Evolutionary conservation across 768 basidiomycete species (phyloP), one percentile per base, ranked within the genome.

Genomic region (Kwoniella shandongensis): DNA sequence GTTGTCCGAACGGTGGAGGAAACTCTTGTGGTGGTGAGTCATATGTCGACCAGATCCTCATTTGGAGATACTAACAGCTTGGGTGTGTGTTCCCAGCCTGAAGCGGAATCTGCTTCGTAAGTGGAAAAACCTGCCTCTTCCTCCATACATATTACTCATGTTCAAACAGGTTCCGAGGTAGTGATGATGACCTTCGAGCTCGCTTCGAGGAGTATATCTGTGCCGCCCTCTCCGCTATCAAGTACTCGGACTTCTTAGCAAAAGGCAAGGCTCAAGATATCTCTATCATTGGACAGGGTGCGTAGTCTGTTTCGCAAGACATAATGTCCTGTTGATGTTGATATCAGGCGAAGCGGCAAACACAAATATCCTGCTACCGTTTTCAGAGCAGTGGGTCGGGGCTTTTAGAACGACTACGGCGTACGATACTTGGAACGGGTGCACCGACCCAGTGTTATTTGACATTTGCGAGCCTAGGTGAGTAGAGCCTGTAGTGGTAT

Each of bases 121-220:
- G 59, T 41, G 17, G 13, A n/a, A 42, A 42, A 42, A 7, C n/a
- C 7, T 23, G 7, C n/a, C 17, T 8, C 5, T 42, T 8, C 40
- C 40, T 7, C 40, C 8, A 17, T 6, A 10, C 29, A 7, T 44
- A 6, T 44, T 20, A 26, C 45, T 48, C 1, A 36, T 23, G 17
- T 25, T n/a, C 13, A 3, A 20, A 15, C 69, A 90, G 88, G 62
- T 98, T 94, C 79, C 88, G 88, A 76, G 96, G 94, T 12, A 91
- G 89, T 65, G 96, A 99, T 66, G 96, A 99, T 75, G 97, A 93
- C 70, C 78, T 99, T 23, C 81, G 96, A 55, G 82, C 83, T 32
- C 93, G 88, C 85, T 94, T 94, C 52, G 92, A 98, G 74, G 94
- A 98, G 72, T 99, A 99, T 70, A 85, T 98, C 44, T 87, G 85